These are phyloP conservation scores for Angomonas ambiguus DNA, from an alignment of 208 protist species.

Conservation along the genomic window DNA sequence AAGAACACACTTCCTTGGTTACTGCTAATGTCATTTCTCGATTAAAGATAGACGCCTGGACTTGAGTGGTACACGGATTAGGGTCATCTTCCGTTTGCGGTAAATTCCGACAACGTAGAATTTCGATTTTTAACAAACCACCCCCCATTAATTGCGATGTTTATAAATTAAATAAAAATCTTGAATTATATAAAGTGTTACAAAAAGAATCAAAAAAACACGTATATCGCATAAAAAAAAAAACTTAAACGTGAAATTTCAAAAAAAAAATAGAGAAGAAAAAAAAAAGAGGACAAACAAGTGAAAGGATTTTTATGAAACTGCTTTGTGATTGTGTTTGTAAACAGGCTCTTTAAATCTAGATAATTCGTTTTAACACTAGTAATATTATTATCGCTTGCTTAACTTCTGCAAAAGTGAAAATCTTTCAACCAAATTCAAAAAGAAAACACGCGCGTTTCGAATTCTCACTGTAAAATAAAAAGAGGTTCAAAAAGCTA, in stretches of 20 bases:
- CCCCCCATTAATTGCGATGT: too few species aligned
- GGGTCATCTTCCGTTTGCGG: constrained; percentile 63
- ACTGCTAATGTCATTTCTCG: constrained; percentile 13
- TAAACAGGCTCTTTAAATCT: too few species aligned
- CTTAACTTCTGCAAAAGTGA: not conserved
- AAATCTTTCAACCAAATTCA: not conserved
- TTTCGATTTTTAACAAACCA: constrained; percentile 26
- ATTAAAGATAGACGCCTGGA: constrained; percentile 19
- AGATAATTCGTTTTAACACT: too few species aligned
- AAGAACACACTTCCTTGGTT: constrained; percentile 20
- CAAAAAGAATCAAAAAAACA: too few species aligned
- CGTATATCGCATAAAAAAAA: not conserved
- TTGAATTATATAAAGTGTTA: not conserved
- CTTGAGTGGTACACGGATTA: constrained; percentile 43
- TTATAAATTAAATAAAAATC: not conserved
- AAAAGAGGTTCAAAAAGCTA: not conserved
- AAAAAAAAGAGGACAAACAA: not conserved
- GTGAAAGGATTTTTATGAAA: not conserved
- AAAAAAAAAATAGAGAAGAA: not conserved
- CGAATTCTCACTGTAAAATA: too few species aligned
- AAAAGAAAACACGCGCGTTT: too few species aligned
- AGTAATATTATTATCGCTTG: too few species aligned
- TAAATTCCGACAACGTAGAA: constrained; percentile 47
- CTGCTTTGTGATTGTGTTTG: too few species aligned
- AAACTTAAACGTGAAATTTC: not conserved